Evolutionary conservation across 2,329 filamentous ascomycete species (phyloP).

Genomic region (Colletotrichum sp.): DNA sequence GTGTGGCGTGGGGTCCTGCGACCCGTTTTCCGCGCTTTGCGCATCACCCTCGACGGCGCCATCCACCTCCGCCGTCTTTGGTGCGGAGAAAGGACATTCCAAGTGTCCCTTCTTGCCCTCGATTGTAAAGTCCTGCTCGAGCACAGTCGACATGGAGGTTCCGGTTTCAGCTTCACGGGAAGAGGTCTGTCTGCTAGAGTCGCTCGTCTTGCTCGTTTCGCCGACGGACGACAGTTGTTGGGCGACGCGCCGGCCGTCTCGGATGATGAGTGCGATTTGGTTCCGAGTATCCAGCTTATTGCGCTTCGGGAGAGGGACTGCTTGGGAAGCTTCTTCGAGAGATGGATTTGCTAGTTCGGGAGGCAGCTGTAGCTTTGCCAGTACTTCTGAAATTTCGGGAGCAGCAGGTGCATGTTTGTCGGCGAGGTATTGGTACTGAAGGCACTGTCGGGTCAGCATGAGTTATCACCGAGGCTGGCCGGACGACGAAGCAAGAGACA

Average conservation of each 20-base stretch:
- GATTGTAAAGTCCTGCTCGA: constrained; percentile 92
- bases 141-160: constrained; percentile 66
- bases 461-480: not conserved
- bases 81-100: constrained; percentile 77
- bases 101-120: constrained; percentile 80
- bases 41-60: constrained; percentile 2
- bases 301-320: constrained; percentile 61
- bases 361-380: constrained; percentile 70
- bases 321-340: constrained; percentile 50
- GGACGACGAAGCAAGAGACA: constrained; percentile 12
- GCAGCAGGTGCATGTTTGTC: constrained; percentile 72
- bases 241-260: constrained; percentile 66
- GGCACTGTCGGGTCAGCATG: constrained; percentile 23
- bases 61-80: constrained; percentile 17
- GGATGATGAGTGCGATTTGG: constrained; percentile 66
- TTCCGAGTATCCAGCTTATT: constrained; percentile 53
- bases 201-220: constrained; percentile 56
- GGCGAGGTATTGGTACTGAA: constrained; percentile 67
- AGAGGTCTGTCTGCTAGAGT: constrained; percentile 52
- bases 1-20: constrained; percentile 49
- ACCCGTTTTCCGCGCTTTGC: not conserved
- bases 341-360: constrained; percentile 53
- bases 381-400: constrained; percentile 69
- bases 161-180: constrained; percentile 48
- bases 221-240: constrained; percentile 54